Percentiles rank a stretch among this genome's conserved stretches.
phyloP scores from a whole-genome alignment of 768 basidiomycete genomes.

The Russula abietina region DNA sequence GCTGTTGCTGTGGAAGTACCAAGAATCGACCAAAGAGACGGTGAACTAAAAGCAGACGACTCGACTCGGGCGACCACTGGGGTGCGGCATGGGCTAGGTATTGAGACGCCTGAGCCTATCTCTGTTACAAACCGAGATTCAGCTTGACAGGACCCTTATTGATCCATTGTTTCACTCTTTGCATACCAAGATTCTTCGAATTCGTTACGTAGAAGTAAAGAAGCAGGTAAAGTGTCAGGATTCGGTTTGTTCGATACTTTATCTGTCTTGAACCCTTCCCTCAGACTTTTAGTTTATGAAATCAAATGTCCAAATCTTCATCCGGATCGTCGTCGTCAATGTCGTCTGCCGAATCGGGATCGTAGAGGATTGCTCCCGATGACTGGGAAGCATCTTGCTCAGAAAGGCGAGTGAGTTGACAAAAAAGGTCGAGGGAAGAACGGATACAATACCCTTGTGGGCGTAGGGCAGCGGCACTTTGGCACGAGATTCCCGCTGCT shows the following conservation, averaged over 20 bases:
- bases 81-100: neutral
- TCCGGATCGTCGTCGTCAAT: constrained; percentile 96
- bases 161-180: neutral
- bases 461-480: constrained; percentile 86
- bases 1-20: neutral
- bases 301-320: constrained; percentile 81
- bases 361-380: constrained; percentile 66
- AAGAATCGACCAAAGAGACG: neutral
- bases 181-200: neutral
- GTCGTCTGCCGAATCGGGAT: constrained; percentile 91
- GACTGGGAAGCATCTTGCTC: constrained; percentile 26
- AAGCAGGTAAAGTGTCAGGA: neutral
- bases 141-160: neutral
- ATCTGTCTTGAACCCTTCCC: constrained; percentile 3
- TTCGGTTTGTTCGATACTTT: constrained; percentile 8
- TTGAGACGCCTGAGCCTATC: neutral
- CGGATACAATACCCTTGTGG: constrained; percentile 56
- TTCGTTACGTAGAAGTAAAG: neutral
- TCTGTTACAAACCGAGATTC: neutral
- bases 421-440: neutral
- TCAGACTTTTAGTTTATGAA: neutral
- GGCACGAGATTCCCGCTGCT: constrained; percentile 74
- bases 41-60: neutral
- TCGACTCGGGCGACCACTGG: neutral
- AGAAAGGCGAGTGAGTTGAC: constrained; percentile 35